These are phyloP conservation scores for Aureobasidium melanogenum DNA, from an alignment of 2,329 filamentous ascomycete species.

Conservation along the genomic window DNA sequence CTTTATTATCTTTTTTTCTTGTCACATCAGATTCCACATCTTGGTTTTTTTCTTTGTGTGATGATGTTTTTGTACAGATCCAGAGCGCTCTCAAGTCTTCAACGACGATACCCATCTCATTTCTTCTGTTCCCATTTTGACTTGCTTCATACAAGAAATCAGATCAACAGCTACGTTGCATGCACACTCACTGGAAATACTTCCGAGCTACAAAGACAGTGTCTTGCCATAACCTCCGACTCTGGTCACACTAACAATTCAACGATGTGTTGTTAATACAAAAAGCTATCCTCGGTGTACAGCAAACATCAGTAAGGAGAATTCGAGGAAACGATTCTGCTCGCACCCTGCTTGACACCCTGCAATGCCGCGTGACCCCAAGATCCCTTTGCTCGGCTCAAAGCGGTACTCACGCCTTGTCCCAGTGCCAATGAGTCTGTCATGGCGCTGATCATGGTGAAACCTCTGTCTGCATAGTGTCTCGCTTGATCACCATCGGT, in stretches of 20 bases:
- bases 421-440: conserved; percentile 25
- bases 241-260: too few species aligned
- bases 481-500: conserved; percentile 43
- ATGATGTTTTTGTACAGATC: background rate
- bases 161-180: too few species aligned
- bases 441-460: conserved; percentile 42
- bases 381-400: conserved; percentile 20
- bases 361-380: conserved; percentile 20
- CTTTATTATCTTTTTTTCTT: background rate
- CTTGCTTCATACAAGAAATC: too few species aligned
- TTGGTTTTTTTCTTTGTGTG: background rate
- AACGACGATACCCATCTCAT: conserved; percentile 7
- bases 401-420: conserved; percentile 20
- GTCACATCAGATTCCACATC: background rate
- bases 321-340: conserved; percentile 13
- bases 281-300: too few species aligned
- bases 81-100: background rate
- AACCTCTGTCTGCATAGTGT: conserved; percentile 44
- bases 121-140: background rate
- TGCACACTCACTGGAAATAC: too few species aligned
- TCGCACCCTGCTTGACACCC: conserved; percentile 17
- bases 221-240: too few species aligned
- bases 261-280: too few species aligned
- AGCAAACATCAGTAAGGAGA: background rate
- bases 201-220: too few species aligned